Evolutionary conservation across 2,329 filamentous ascomycete species (phyloP).

Genomic region (Aspergillus puulaauensis): DNA sequence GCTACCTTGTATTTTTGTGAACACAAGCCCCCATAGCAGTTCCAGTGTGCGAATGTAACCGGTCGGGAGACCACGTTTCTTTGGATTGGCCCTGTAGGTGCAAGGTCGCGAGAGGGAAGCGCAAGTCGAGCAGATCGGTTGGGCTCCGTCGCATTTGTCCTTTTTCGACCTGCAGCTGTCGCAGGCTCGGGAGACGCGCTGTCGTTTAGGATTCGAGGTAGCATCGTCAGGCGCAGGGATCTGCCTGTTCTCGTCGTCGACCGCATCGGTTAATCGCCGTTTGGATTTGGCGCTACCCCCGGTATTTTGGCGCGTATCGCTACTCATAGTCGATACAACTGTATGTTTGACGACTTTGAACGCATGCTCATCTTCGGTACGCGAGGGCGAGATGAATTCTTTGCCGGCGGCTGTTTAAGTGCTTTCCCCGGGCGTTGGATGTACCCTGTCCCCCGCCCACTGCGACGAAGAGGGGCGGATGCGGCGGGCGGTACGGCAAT

Average conservation of each 20-base stretch:
- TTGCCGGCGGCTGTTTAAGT: slow-evolving; percentile 26
- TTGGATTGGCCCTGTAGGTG: slow-evolving; percentile 70
- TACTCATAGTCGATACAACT: slow-evolving; percentile 32
- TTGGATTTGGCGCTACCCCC: slow-evolving; percentile 31
- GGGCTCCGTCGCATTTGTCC: slow-evolving; percentile 71
- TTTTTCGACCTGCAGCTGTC: slow-evolving; percentile 66
- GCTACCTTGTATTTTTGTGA: slow-evolving; percentile 60
- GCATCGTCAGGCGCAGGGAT: slow-evolving; percentile 26
- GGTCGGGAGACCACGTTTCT: slow-evolving; percentile 76
- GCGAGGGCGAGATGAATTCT: slow-evolving; percentile 26
- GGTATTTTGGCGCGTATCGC: slow-evolving; percentile 31
- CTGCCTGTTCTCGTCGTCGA: slow-evolving; percentile 30
- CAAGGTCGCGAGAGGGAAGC: slow-evolving; percentile 63
- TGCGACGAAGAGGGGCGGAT: not conserved
- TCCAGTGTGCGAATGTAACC: slow-evolving; percentile 76
- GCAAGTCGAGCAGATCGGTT: slow-evolving; percentile 68
- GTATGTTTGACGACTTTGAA: slow-evolving; percentile 24
- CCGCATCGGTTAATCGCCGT: slow-evolving; percentile 27
- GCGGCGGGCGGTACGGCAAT: not conserved
- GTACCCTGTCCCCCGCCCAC: slow-evolving; percentile 5
- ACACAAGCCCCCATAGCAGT: slow-evolving; percentile 65
- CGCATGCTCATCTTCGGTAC: slow-evolving; percentile 30
- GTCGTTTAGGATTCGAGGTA: slow-evolving; percentile 53
- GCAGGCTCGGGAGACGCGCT: slow-evolving; percentile 67
- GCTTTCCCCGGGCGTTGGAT: not conserved